These are phyloP conservation scores for Aureobasidium sp. DNA, from an alignment of 2,329 filamentous ascomycete genomes.

Conservation along the genomic window DNA sequence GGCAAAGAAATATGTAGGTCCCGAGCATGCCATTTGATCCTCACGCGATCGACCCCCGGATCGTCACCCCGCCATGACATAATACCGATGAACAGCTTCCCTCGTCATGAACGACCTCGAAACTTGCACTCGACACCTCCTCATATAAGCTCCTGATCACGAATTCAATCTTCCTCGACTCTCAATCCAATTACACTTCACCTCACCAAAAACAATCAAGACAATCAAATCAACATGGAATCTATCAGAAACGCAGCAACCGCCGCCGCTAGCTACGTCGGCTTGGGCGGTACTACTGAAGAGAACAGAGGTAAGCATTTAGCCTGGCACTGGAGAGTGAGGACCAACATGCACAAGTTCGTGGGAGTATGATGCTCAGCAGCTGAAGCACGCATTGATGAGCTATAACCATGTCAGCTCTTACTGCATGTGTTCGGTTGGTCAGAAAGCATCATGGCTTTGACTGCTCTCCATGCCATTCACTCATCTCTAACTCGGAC, in stretches of 20 bases:
- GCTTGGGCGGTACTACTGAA: not conserved
- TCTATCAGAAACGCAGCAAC: conserved; percentile 14
- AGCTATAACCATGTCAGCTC: not conserved
- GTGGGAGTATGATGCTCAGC: not conserved
- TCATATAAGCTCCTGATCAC: not conserved
- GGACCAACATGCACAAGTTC: not conserved
- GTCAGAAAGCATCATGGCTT: not conserved
- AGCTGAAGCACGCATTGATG: not conserved
- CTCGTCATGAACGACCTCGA: conserved; percentile 12
- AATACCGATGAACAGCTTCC: not conserved
- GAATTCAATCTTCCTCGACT: not conserved
- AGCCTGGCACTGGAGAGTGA: not conserved
- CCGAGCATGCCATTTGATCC: not conserved
- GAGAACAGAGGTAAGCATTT: conserved; percentile 7
- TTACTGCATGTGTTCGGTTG: not conserved
- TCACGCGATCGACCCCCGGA: not conserved
- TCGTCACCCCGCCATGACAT: conserved; percentile 4
- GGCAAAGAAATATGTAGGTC: not conserved
- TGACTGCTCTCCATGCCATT: not conserved
- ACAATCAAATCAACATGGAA: conserved; percentile 9
- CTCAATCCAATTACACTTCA: not conserved
- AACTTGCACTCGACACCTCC: conserved; percentile 1
- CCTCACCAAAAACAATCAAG: not conserved
- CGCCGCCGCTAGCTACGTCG: conserved; percentile 4
- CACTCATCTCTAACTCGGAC: too few species aligned